phyloP scores from a whole-genome alignment of 2,329 filamentous ascomycete species.

The Coleophoma eucalyptorum region DNA sequence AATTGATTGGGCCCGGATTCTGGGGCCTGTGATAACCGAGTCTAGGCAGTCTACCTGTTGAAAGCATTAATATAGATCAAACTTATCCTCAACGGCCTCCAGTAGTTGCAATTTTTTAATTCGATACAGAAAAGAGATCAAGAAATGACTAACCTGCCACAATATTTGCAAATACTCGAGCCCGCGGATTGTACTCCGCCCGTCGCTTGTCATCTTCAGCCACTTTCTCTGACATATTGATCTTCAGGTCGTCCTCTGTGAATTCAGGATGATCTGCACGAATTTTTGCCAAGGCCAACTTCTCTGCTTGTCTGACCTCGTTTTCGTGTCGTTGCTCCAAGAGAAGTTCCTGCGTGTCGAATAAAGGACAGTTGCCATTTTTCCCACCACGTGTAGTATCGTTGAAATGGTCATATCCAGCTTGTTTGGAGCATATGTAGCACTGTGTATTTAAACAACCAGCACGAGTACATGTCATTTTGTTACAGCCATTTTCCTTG shows the following conservation, averaged over 20 bases:
- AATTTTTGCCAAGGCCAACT: constrained; percentile 50
- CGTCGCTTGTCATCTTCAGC: constrained; percentile 34
- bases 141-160: too few species aligned
- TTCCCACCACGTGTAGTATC: constrained; percentile 43
- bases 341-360: constrained; percentile 43
- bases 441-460: constrained; percentile 52
- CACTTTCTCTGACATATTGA: constrained; percentile 55
- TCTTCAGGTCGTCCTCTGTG: constrained; percentile 51
- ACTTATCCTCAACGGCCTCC: too few species aligned
- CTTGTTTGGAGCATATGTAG: constrained; percentile 68
- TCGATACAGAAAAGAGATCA: too few species aligned
- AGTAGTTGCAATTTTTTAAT: too few species aligned
- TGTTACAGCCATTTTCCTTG: constrained; percentile 79
- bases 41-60: too few species aligned
- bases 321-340: constrained; percentile 53
- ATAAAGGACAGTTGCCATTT: constrained; percentile 59
- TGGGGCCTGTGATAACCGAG: too few species aligned
- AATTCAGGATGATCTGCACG: constrained; percentile 57
- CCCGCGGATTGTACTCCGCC: not conserved
- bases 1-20: too few species aligned
- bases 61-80: too few species aligned
- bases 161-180: too few species aligned
- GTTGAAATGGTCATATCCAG: constrained; percentile 68
- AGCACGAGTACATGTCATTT: constrained; percentile 66
- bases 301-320: constrained; percentile 61